Conservation (phyloP, 495 filamentous ascomycete genomes). For the Daldinia vernicosa region DNA sequence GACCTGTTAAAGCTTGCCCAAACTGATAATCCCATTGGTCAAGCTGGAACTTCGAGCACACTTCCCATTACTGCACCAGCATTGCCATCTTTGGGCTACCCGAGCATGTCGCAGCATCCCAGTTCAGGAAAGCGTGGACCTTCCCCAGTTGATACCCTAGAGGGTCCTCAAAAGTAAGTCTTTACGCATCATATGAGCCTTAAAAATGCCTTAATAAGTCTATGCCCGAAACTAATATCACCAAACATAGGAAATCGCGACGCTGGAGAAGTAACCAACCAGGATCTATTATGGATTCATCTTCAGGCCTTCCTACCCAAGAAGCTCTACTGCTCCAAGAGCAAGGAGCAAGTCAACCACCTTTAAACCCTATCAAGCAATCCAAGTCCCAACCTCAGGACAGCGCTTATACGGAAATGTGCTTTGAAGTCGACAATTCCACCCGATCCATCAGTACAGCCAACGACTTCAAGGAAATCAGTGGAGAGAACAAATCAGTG, state of each 20-base stretch:
- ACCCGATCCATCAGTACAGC: background rate
- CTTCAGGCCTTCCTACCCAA: background rate
- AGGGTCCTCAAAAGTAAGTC: background rate
- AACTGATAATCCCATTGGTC: background rate
- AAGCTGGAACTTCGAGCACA: background rate
- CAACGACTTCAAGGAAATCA: background rate
- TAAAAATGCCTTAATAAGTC: background rate
- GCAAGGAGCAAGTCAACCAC: background rate
- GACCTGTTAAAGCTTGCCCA: background rate
- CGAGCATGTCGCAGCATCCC: background rate
- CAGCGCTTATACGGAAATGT: background rate
- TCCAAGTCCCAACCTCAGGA: background rate
- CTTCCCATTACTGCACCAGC: background rate
- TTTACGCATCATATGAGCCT: background rate
- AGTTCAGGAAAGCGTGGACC: background rate
- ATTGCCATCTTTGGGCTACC: background rate
- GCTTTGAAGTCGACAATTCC: background rate
- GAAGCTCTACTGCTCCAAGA: background rate
- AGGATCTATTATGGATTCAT: background rate
- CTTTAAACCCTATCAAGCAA: background rate
- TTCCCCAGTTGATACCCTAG: background rate
- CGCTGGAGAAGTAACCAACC: background rate
- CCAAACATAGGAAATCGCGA: background rate
- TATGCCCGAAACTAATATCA: background rate
- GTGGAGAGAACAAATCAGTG: background rate